A percentile compares a stretch with the other conserved stretches of the same genome.
phyloP scores from a whole-genome alignment of 2,329 filamentous ascomycete species.

The Stagonosporopsis rhizophila region DNA sequence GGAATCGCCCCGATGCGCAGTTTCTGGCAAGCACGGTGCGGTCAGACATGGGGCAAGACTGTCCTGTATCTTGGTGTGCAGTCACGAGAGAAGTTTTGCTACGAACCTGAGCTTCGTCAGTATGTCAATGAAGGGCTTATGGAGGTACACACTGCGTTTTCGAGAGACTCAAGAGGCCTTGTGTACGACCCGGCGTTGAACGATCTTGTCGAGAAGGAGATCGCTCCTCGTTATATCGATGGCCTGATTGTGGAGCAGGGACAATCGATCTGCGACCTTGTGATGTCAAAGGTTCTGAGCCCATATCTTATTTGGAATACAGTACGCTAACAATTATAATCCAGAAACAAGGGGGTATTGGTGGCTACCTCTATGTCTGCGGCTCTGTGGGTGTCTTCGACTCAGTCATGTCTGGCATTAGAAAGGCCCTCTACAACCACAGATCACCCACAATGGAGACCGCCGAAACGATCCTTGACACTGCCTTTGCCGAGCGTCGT shows the following conservation, averaged over 20 bases:
- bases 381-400: conserved; percentile 60
- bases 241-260: conserved; percentile 61
- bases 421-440: conserved; percentile 58
- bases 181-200: conserved; percentile 52
- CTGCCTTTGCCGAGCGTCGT: conserved; percentile 34
- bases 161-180: conserved; percentile 58
- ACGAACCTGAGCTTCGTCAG: conserved; percentile 32
- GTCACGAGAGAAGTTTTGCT: conserved; percentile 34
- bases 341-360: conserved; percentile 24
- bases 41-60: conserved; percentile 29
- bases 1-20: conserved; percentile 35
- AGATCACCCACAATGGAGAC: conserved; percentile 33
- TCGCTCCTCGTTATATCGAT: conserved; percentile 61
- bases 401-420: conserved; percentile 63
- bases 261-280: conserved; percentile 59
- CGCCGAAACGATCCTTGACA: conserved; percentile 31
- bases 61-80: conserved; percentile 32
- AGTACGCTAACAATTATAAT: neutral
- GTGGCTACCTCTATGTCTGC: conserved; percentile 57
- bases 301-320: neutral
- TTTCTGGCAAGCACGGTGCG: conserved; percentile 35
- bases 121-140: conserved; percentile 56
- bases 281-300: conserved; percentile 58
- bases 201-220: conserved; percentile 60
- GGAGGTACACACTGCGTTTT: conserved; percentile 63